Conservation (phyloP, 495 filamentous ascomycete species). For the Bacidia rubella region DNA sequence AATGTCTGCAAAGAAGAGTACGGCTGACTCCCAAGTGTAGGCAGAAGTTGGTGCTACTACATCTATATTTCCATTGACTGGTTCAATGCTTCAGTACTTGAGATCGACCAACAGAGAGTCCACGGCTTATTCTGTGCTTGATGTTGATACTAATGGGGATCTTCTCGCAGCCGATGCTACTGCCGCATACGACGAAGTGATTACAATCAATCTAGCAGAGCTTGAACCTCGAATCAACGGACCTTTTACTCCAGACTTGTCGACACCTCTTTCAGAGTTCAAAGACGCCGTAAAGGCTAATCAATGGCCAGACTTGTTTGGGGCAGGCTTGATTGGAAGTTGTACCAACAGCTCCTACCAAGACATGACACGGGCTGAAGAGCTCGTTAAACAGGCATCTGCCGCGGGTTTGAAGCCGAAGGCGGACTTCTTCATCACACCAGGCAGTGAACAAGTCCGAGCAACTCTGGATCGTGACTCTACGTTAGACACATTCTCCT, state of each 20-base stretch:
- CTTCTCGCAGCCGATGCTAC: constrained; percentile 52
- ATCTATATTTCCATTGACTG: constrained; percentile 77
- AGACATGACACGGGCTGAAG: constrained; percentile 91
- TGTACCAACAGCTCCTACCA: constrained; percentile 98
- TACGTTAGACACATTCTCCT: constrained; percentile 72
- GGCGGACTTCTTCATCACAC: constrained; percentile 87
- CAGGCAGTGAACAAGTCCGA: constrained; percentile 91
- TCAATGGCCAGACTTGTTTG: constrained; percentile 80
- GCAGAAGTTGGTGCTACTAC: constrained; percentile 95
- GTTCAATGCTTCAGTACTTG: constrained; percentile 61
- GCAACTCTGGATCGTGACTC: constrained; percentile 80
- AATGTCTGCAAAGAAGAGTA: too few relatives aligned
- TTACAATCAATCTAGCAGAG: constrained; percentile 80
- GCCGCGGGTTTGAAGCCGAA: constrained; percentile 79
- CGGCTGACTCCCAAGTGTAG: constrained; percentile 16
- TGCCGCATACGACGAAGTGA: constrained; percentile 77
- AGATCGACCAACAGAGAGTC: constrained; percentile 65
- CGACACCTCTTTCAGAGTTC: constrained; percentile 81
- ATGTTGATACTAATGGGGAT: constrained; percentile 21
- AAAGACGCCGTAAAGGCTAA: constrained; percentile 68
- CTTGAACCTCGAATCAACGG: constrained; percentile 97
- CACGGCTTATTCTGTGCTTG: constrained; percentile 49
- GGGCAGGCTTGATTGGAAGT: constrained; percentile 87
- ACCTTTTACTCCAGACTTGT: constrained; percentile 89
- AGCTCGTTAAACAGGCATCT: constrained; percentile 78